Base-by-base conservation (phyloP, 2,329 filamentous ascomycete species). In the Sarocladium brachiariae region DNA sequence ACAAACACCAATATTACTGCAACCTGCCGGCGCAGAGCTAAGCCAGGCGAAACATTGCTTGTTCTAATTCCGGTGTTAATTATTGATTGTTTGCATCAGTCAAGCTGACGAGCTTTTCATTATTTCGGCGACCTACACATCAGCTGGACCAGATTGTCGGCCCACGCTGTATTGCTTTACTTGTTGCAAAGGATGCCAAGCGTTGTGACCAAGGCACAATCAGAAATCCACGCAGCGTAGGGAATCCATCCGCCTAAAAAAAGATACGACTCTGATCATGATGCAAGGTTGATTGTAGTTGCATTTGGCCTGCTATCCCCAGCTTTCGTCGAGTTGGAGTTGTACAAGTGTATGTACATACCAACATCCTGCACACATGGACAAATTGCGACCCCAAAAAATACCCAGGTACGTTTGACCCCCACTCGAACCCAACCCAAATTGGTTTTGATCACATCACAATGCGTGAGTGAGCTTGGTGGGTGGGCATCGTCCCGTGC, bases 1-100 rank as follows among this genome's bases (percentile, higher is more conserved):
- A n/a, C 39, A 19, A 4, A 43, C n/a, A 43, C 39, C n/a, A 43
- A 43, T n/a, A n/a, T n/a, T n/a, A n/a, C n/a, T n/a, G 39, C 39
- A 25, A 9, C 39, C 21, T 43, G 21, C 21, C 23, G 39, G 39
- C 39, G 19, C 39, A 43, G 23, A 14, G 39, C 23, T 25, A 43
- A 8, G 39, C 39, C 39, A 25, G 23, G 9, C 39, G 27, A 35
- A n/a, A n/a, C n/a, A 25, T 43, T 21, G 19, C 4, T 5, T 25
- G 39, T 27, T 43, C 39, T 27, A 25, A 25, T 43, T 27, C 8
- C 14, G 37, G 16, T 21, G 18, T 13, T n/a, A 18, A 9, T 39
- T 39, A 18, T 39, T 21, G n/a, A 7, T 19, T 16, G 19, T 23
- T 19, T 39, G 16, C 19, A 11, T 39, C 5, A 39, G 37, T 18